These are phyloP conservation scores for Fusarium nematophilum DNA, from an alignment of 2,329 filamentous ascomycete genomes.

Conservation along the genomic window DNA sequence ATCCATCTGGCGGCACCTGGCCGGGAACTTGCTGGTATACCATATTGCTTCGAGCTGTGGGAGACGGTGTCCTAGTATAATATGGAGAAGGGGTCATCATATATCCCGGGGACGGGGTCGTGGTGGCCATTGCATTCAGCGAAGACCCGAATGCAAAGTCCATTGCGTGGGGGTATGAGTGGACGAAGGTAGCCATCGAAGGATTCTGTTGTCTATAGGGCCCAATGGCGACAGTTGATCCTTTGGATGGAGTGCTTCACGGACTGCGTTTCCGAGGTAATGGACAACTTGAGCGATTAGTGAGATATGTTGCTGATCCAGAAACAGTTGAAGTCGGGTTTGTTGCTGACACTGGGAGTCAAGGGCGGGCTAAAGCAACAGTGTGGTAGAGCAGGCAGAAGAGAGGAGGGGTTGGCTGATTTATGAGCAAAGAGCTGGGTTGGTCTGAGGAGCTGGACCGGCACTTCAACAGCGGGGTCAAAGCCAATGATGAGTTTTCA, in stretches of 20 bases:
- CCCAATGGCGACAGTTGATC: conserved; percentile 10
- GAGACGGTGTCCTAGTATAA: conserved; percentile 37
- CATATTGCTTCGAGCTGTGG: conserved; percentile 29
- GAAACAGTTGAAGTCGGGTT: neutral
- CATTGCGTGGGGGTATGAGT: conserved; percentile 33
- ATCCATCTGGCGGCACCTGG: conserved; percentile 35
- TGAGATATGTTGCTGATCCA: neutral
- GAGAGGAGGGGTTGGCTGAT: conserved; percentile 14
- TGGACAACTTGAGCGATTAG: neutral
- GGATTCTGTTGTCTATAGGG: neutral
- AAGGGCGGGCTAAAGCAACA: neutral
- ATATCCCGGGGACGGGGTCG: conserved; percentile 33
- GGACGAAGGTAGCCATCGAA: conserved; percentile 34
- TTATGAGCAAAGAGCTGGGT: conserved; percentile 17
- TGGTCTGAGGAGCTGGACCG: neutral
- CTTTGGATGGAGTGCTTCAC: neutral
- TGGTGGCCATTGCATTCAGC: conserved; percentile 21
- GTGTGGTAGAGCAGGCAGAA: neutral
- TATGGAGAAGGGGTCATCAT: conserved; percentile 36
- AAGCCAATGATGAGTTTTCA: conserved; percentile 5
- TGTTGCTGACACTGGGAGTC: conserved; percentile 1
- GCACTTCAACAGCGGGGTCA: conserved; percentile 9
- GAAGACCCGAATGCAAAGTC: conserved; percentile 26
- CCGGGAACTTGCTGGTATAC: conserved; percentile 28
- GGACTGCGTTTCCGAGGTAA: neutral